Evolutionary conservation across 2,329 filamentous ascomycete genomes (phyloP).

Genomic region (Aspergillus pseudoglaucus): DNA sequence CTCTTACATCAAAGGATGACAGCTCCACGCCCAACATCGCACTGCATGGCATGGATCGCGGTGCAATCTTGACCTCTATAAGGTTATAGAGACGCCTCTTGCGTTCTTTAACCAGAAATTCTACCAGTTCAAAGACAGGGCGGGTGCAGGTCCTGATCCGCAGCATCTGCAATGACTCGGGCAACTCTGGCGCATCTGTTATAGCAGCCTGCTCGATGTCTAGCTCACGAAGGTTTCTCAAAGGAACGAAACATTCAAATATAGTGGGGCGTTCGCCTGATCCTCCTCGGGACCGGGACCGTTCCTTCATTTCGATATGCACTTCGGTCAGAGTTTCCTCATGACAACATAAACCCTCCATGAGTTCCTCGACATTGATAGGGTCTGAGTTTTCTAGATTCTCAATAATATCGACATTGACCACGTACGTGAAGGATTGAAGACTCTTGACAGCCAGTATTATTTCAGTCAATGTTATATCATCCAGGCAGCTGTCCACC

Average conservation of each 20-base stretch:
- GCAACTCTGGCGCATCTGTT: background rate
- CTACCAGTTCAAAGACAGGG: too few species aligned
- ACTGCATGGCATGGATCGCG: too few species aligned
- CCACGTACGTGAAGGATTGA: background rate
- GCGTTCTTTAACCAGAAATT: too few species aligned
- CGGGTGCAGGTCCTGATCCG: too few species aligned
- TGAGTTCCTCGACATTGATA: background rate
- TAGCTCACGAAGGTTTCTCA: slow-evolving; percentile 2
- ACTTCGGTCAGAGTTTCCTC: background rate
- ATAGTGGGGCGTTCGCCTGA: background rate
- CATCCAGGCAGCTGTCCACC: too few species aligned
- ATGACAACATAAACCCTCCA: background rate
- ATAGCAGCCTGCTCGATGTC: slow-evolving; percentile 6
- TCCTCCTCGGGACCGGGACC: background rate
- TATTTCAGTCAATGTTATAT: background rate
- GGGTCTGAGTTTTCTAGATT: too few species aligned
- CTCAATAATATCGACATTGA: too few species aligned
- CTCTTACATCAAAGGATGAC: too few species aligned
- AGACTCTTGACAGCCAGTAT: background rate
- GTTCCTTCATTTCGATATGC: background rate
- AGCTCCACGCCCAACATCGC: too few species aligned
- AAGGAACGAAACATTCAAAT: slow-evolving; percentile 2
- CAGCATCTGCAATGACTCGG: background rate
- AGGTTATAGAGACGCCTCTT: too few species aligned
- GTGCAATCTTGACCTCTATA: too few species aligned